These are phyloP conservation scores for Blastocystis sp. DNA, from an alignment of 352 stramenopile genomes.

Conservation along the genomic window DNA sequence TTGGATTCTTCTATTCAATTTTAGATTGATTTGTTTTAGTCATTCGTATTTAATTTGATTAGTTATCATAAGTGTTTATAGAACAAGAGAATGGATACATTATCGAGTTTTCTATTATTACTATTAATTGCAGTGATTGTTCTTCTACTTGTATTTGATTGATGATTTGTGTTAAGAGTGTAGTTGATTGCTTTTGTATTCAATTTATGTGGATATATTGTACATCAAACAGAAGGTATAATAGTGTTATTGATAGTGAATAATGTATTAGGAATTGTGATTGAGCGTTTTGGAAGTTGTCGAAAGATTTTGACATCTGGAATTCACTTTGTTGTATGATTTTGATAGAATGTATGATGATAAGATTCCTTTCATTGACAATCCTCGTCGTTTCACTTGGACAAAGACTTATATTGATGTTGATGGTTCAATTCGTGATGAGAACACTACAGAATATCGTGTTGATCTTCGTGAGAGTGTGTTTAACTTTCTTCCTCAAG, in stretches of 20 bases:
- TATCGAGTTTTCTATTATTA: background rate
- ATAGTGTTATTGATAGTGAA: background rate
- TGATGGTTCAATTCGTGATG: constrained; percentile 50
- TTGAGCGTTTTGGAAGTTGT: constrained; percentile 66
- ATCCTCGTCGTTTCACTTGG: constrained; percentile 64
- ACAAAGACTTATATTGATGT: constrained; percentile 32
- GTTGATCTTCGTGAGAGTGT: constrained; percentile 66
- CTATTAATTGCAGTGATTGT: background rate
- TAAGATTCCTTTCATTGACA: constrained; percentile 64
- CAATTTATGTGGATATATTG: constrained; percentile 13
- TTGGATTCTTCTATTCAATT: background rate
- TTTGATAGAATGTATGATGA: background rate
- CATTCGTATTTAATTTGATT: too few relatives aligned
- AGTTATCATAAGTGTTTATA: too few relatives aligned
- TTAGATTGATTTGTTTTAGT: too few relatives aligned
- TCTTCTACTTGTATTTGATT: background rate
- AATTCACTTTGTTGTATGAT: constrained; percentile 64
- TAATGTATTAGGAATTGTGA: constrained; percentile 64
- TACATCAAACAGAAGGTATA: constrained; percentile 60
- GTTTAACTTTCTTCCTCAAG: constrained; percentile 66
- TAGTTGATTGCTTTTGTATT: constrained; percentile 5
- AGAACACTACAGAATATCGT: constrained; percentile 63
- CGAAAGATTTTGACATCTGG: constrained; percentile 64
- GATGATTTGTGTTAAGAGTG: background rate
- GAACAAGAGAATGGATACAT: background rate